Base-by-base conservation (phyloP, 177 flowering plant genomes). In the Telopea speciosissima region DNA sequence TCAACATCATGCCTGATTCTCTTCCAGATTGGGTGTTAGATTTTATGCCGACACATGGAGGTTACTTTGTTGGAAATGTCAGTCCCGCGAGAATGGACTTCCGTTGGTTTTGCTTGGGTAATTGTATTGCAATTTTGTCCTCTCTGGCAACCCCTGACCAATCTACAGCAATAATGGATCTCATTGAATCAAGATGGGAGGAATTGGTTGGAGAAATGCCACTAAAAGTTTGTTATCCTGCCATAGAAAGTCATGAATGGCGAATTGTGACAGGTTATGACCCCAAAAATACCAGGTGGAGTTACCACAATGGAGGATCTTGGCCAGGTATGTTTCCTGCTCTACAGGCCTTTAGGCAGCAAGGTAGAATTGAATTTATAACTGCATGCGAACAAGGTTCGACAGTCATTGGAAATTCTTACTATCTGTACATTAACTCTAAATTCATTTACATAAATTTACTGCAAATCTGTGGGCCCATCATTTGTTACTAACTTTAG, bases 301-400 rank as follows among this genome's bases (percentile, higher is more conserved):
- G 72, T 22, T 70, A 70, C 52, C 72, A 70, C 45, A 70, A 70
- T 62, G 72, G 72, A 21, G 72, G 72, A 11, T 61, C 72, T 24
- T 70, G 72, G 72, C 72, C 71, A 58, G 71, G 71, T 69, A 58
- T 5, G 54, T 19, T 49, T 49, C 19, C 19, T 49, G 54, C 54
- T 12, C 19, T 49, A 49, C 54, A 49, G 54, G 3, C 54, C 54
- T 16, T 49, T 4, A 12, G 54, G 54, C 7, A 12, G 54, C 54
- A 49, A 49, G 19, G 54, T 49, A 49, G 54, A 49, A 49, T 49
- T 49, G 7, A 4, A 49, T 16, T 49, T 49, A 16, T 5, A 49
- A 49, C 54, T 49, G 54, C 54, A 2, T 49, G 54, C 19, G 17
- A 49, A 13, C 40, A 36, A 36, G 40, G 40, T 36, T 36, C 8